phyloP scores from a whole-genome alignment of 306 rosid genomes.

The Cicer yamashitae region DNA sequence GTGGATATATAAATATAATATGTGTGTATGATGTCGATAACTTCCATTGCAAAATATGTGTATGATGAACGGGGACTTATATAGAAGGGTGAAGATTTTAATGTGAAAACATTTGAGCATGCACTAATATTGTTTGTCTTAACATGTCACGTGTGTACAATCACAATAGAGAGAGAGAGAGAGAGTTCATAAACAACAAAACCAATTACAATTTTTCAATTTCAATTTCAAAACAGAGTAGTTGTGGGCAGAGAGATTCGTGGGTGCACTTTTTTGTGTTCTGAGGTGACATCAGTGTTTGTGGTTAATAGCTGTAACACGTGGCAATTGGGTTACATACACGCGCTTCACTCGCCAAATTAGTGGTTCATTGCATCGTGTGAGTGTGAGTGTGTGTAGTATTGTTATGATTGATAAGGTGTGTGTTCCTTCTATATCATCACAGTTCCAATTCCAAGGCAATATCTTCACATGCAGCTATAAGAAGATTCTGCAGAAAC shows the following conservation, averaged over 20 bases:
- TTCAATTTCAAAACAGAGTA: neutral
- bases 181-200: slow-evolving; percentile 6
- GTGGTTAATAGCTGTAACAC: slow-evolving; percentile 47
- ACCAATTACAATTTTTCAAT: neutral
- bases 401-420: slow-evolving; percentile 10
- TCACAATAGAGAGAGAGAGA: slow-evolving; percentile 47
- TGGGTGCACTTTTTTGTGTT: slow-evolving; percentile 41
- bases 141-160: slow-evolving; percentile 61
- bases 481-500: slow-evolving; percentile 50
- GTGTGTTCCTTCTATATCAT: neutral
- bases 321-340: slow-evolving; percentile 32
- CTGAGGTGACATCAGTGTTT: slow-evolving; percentile 36
- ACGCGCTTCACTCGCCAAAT: slow-evolving; percentile 35
- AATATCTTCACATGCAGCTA: slow-evolving; percentile 58
- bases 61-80: slow-evolving; percentile 24
- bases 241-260: slow-evolving; percentile 33
- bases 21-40: neutral
- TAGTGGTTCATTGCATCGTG: slow-evolving; percentile 29
- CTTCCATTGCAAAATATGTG: slow-evolving; percentile 38
- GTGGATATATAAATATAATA: neutral
- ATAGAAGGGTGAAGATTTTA: slow-evolving; percentile 31
- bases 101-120: slow-evolving; percentile 27
- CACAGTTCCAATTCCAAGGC: slow-evolving; percentile 55
- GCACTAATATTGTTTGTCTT: slow-evolving; percentile 50
- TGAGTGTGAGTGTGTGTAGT: slow-evolving; percentile 34